Evolutionary conservation across 1,284 basidiomycete genomes (phyloP), one percentile per base, ranked within the genome.

Genomic region (Porogramme epimiltina): DNA sequence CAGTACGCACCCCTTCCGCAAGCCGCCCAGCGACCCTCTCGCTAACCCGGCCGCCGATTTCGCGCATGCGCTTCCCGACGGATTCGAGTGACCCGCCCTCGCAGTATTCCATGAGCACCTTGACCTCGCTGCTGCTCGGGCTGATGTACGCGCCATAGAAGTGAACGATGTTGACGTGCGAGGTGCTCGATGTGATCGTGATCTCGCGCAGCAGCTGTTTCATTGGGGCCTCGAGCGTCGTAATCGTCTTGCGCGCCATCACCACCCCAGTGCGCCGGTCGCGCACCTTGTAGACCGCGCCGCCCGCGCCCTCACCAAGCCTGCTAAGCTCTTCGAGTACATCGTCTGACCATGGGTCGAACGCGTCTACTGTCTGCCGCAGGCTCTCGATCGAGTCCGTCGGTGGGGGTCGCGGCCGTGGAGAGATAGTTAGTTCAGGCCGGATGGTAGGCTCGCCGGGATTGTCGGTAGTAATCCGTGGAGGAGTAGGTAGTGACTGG

Each of bases 91-190:
- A 89, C 45, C 85, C 82, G 3, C 93, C 97, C 66, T 98, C 95
- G 71, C 93, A 81, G 62, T 78, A 90, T 70, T 99, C 97, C 93
- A 98, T 97, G 61, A 97, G 79, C 59, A 99, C 94, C 65, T 94
- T 95, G 66, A 99, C 90, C 70, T 95, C 92, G 58, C 90, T 91
- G 45, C 92, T 90, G 38, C 90, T 92, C 26, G 93, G 91, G 28
- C 93, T 90, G 70, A 98, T 89, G 73, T 96, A 99, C 16, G 95
- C 95, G 43, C 96, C 97, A 66, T 93, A 91, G 75, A 96, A 98
- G 50, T 84, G 79, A 49, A 96, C 89, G 70, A 99, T 97, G 69
- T 94, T 95, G 58, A 85, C 76, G 62, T 97, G 93, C 42, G 85
- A 78, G 52, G 91, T 94, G 38, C 85, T 82, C 34, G 93, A 87